phyloP scores from a whole-genome alignment of 2,329 filamentous ascomycete genomes.

The Neofusicoccum kwambonambiense region DNA sequence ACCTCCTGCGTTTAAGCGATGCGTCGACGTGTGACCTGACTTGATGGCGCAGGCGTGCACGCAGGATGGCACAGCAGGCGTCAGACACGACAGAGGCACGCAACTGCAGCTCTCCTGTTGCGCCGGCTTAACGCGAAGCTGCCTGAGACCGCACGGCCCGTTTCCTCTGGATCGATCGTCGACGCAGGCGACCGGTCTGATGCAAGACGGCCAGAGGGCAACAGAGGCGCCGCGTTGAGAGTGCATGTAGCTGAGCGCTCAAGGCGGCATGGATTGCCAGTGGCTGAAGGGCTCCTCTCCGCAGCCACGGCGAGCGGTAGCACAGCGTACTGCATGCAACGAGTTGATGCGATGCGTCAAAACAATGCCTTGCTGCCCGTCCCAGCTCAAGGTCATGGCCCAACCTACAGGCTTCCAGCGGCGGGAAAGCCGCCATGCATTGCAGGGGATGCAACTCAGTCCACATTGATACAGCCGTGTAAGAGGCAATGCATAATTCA shows the following conservation, averaged over 20 bases:
- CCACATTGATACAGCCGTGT: not conserved
- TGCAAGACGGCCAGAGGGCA: not conserved
- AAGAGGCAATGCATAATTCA: not conserved
- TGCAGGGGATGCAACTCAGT: not conserved
- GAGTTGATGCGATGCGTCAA: not conserved
- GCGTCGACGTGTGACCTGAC: not conserved
- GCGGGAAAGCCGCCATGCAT: constrained; percentile 9
- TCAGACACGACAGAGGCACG: not conserved
- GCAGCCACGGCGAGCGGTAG: not conserved
- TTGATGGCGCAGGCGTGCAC: not conserved
- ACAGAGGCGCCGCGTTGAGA: not conserved
- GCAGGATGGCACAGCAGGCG: not conserved
- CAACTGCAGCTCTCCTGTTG: not conserved
- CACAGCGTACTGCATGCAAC: constrained; percentile 6
- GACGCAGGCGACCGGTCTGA: not conserved
- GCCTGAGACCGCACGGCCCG: not conserved
- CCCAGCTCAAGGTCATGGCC: not conserved
- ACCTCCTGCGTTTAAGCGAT: not conserved
- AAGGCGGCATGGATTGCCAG: not conserved
- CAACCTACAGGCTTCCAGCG: not conserved
- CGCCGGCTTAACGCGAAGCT: not conserved
- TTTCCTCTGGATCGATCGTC: not conserved
- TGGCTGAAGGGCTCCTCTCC: not conserved
- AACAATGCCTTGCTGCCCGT: not conserved
- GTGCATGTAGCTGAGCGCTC: not conserved